Base-by-base conservation (phyloP, 108 stramenopile genomes). In the Skeletonema marinoi region DNA sequence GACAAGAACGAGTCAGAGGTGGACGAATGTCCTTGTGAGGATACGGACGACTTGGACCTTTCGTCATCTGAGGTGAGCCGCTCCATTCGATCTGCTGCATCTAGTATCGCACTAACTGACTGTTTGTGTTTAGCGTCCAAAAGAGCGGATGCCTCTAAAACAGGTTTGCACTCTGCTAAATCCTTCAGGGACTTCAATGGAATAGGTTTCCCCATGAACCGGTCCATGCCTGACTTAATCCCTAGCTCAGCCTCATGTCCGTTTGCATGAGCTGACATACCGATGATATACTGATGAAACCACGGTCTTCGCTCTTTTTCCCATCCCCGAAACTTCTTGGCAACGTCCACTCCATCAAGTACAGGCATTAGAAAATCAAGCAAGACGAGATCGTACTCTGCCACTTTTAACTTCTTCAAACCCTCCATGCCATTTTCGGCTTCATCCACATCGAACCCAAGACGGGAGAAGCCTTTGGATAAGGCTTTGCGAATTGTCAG, bases 321-420 rank as follows among this genome's bases (percentile, higher is more conserved):
- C 90, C 93, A 90, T 7, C 73, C 71, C 14, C 93, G 74, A 70
- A 82, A 90, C 48, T 91, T 88, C 66, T 87, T 74, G 44, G 88
- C 89, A 69, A 90, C 86, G 60, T 93, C 90, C 4, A 96, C 48
- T 11, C 94, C 94, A 70, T 96, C 92, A 85, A 92, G 88, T 16
- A 93, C 77, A 16, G 94, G 94, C 94, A 96, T 96, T 36, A 93
- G 68, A 74, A 92, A 92, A 67, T 96, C 92, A 42, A 86, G 86
- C 13, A 96, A 38, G 6, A 85, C 86, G 11, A 96, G 21, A 71
- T 93, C 91, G 68, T 88, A 96, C 10, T 70, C 36, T 6, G 64
- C 65, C 44, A 29, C 11, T 51, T 89, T 74, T 65, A 96, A 46
- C 17, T 59, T 54, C 50, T 86, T 73, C 46, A 92, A 78, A 17